Evolutionary conservation across 2,329 filamentous ascomycete genomes (phyloP).

Genomic region (Lecanicillium sp.): DNA sequence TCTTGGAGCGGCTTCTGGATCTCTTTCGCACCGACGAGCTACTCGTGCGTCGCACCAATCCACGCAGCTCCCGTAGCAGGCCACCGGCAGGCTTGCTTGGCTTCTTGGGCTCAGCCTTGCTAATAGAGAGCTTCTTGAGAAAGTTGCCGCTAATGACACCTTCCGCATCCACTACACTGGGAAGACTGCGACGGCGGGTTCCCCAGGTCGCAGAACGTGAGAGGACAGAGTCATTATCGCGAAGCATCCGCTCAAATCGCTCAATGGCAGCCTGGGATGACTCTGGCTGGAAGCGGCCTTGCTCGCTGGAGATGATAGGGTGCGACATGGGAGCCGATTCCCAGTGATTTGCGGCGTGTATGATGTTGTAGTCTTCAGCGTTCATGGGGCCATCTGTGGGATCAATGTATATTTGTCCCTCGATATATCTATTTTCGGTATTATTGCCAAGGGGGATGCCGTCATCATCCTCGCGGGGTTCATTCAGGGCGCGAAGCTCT

Average conservation of each 20-base stretch:
- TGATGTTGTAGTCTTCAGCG: constrained; percentile 42
- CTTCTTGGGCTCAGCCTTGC: constrained; percentile 35
- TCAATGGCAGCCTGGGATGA: constrained; percentile 50
- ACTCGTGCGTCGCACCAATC: constrained; percentile 46
- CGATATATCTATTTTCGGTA: constrained; percentile 45
- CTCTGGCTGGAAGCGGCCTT: constrained; percentile 38
- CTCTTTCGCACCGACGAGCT: constrained; percentile 40
- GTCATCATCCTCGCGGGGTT: constrained; percentile 29
- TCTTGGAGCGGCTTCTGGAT: constrained; percentile 36
- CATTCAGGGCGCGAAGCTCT: constrained; percentile 20
- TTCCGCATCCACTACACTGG: constrained; percentile 53
- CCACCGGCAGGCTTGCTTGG: constrained; percentile 40
- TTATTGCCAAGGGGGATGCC: constrained; percentile 39
- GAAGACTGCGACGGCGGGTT: constrained; percentile 59
- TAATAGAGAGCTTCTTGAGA: constrained; percentile 56
- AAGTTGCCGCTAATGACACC: constrained; percentile 55
- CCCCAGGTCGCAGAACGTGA: constrained; percentile 65
- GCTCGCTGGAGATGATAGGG: constrained; percentile 32
- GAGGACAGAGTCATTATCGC: constrained; percentile 52
- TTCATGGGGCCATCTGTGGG: constrained; percentile 37
- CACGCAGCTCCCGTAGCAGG: constrained; percentile 44
- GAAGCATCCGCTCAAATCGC: constrained; percentile 44
- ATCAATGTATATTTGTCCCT: constrained; percentile 45
- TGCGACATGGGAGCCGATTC: constrained; percentile 42
- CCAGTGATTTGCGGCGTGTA: constrained; percentile 44